Conservation (phyloP, 176 grass and related monocot species). For the Triticum dicoccoides region DNA sequence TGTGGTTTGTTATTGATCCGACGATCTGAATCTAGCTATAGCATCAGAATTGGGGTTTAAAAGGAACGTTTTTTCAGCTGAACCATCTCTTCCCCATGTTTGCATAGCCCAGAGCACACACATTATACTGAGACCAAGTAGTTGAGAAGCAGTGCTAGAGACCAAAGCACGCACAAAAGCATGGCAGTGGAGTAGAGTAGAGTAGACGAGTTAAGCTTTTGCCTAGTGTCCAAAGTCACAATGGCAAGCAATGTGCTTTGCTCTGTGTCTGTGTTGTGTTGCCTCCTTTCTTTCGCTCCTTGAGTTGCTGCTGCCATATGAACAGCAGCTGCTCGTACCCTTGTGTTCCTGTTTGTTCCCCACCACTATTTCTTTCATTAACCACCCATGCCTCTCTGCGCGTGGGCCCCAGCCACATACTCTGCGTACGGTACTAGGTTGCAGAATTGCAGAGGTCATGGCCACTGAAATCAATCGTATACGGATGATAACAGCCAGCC, state of each 20-base stretch:
- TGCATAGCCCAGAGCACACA: not conserved
- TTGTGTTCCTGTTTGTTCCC: not conserved
- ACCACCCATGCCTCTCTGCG: not conserved
- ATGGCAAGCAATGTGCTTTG: not conserved
- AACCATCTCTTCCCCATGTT: not conserved
- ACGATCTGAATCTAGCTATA: not conserved
- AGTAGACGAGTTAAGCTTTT: not conserved
- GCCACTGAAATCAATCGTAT: not conserved
- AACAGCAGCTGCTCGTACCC: not conserved
- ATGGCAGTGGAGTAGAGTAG: not conserved
- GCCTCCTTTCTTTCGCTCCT: constrained; percentile 6
- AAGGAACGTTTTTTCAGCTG: not conserved
- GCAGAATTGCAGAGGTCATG: not conserved
- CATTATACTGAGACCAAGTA: not conserved
- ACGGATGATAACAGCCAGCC: not conserved
- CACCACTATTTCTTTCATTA: not conserved
- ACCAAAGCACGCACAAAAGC: constrained; percentile 21
- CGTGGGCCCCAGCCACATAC: not conserved
- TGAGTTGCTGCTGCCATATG: not conserved
- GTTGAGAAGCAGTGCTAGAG: not conserved
- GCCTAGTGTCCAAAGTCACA: constrained; percentile 6
- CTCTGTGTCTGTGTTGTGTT: not conserved
- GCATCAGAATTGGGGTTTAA: not conserved
- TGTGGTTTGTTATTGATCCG: constrained; percentile 9
- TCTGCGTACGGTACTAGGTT: not conserved